phyloP scores from a whole-genome alignment of 352 stramenopile species.

The Globisporangium heterothallicum region DNA sequence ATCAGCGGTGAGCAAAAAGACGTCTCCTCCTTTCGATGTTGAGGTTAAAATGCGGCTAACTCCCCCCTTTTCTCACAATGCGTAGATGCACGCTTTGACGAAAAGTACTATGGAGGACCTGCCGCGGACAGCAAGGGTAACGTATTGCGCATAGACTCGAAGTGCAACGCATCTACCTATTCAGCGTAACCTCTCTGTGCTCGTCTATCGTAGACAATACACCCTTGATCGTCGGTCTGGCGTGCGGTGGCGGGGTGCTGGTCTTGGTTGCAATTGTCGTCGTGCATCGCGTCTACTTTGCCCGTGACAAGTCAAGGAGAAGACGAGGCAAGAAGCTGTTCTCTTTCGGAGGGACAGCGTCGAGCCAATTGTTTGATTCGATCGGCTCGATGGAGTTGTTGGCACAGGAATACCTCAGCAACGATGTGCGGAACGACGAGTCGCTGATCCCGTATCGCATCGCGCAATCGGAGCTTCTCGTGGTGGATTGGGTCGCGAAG shows the following conservation, averaged over 20 bases:
- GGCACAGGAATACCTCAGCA: conserved; percentile 29
- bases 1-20: not conserved
- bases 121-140: not conserved
- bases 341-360: conserved; percentile 11
- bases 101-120: not conserved
- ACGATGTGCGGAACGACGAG: conserved; percentile 69
- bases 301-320: not conserved
- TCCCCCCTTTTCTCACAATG: not conserved
- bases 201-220: not conserved
- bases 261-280: not conserved
- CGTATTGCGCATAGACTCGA: not conserved
- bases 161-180: not conserved
- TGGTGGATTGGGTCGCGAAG: conserved; percentile 32
- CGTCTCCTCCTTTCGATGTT: not conserved
- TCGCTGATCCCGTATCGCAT: conserved; percentile 45
- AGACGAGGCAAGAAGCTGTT: conserved; percentile 13
- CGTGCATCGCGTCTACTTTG: not conserved
- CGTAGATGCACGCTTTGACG: conserved; percentile 1
- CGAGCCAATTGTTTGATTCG: conserved; percentile 14
- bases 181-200: not conserved
- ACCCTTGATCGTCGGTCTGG: not conserved
- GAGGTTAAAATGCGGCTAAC: not conserved
- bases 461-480: conserved; percentile 38
- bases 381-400: conserved; percentile 5
- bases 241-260: not conserved